These are phyloP conservation scores for Suillus plorans DNA, from an alignment of 768 basidiomycete genomes.

Conservation along the genomic window DNA sequence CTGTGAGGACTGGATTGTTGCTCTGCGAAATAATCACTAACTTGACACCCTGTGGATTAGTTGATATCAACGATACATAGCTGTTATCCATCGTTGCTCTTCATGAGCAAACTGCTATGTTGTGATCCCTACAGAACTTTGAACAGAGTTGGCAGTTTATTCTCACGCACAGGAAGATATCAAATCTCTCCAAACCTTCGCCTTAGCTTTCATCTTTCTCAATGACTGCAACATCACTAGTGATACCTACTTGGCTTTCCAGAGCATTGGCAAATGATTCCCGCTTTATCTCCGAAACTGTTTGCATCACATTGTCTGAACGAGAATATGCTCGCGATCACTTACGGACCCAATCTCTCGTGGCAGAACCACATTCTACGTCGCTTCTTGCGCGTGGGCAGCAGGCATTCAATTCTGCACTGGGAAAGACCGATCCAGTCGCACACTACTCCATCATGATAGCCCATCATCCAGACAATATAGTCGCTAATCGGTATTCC, in stretches of 20 bases:
- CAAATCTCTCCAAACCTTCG: neutral
- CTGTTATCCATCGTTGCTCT: constrained; percentile 19
- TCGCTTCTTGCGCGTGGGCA: constrained; percentile 5
- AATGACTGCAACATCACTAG: neutral
- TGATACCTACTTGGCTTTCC: neutral
- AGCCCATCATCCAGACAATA: constrained; percentile 47
- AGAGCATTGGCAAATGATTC: neutral
- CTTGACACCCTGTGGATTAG: constrained; percentile 17
- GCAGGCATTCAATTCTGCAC: constrained; percentile 7
- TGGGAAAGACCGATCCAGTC: constrained; percentile 19
- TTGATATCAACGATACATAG: constrained; percentile 21
- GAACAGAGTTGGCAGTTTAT: neutral
- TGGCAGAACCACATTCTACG: neutral
- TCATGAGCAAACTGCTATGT: neutral
- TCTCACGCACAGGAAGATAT: constrained; percentile 1
- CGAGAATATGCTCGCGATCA: constrained; percentile 38
- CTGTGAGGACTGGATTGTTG: neutral
- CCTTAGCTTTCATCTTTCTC: neutral
- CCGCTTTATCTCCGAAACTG: constrained; percentile 10
- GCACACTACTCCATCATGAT: constrained; percentile 57
- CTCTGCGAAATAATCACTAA: constrained; percentile 46
- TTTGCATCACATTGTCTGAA: constrained; percentile 35
- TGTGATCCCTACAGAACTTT: neutral
- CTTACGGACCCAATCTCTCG: constrained; percentile 27
- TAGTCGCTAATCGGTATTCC: constrained; percentile 61